Conservation (phyloP, 495 filamentous ascomycete genomes). For the Xylaria castorea region DNA sequence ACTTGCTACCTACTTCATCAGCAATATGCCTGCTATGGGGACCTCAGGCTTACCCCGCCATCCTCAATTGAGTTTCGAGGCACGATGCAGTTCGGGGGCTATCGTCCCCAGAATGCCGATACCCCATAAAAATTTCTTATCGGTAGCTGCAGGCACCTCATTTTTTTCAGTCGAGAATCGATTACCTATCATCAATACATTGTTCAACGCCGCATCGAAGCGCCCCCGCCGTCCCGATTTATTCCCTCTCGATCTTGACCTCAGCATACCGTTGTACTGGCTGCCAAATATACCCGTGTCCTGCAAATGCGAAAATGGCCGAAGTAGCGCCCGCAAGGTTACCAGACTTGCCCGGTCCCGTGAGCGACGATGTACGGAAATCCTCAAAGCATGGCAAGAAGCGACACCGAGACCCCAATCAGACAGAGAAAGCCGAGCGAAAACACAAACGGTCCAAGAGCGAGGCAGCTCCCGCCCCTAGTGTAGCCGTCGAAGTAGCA, state of each 20-base stretch:
- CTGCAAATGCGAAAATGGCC: background rate
- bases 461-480: slow-evolving; percentile 12
- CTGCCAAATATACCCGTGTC: no score
- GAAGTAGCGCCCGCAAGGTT: slow-evolving; percentile 2
- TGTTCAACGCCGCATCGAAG: slow-evolving; percentile 1
- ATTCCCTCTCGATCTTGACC: background rate
- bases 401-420: slow-evolving; percentile 49
- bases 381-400: slow-evolving; percentile 44
- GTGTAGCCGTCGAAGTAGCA: slow-evolving; percentile 1
- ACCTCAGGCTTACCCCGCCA: slow-evolving; percentile 16
- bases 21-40: background rate
- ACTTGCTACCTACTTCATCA: background rate
- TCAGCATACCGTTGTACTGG: no score
- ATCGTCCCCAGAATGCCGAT: background rate
- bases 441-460: slow-evolving; percentile 52
- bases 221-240: background rate
- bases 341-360: background rate
- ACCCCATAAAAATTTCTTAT: slow-evolving; percentile 29
- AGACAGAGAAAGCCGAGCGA: slow-evolving; percentile 42
- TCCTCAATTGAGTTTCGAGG: background rate
- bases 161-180: slow-evolving; percentile 11
- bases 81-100: background rate
- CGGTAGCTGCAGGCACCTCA: background rate
- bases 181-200: background rate
- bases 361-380: slow-evolving; percentile 40